Evolutionary conservation across 2,329 filamentous ascomycete genomes (phyloP), one percentile per base, ranked within the genome.

Genomic region (Metarhizium sp.): DNA sequence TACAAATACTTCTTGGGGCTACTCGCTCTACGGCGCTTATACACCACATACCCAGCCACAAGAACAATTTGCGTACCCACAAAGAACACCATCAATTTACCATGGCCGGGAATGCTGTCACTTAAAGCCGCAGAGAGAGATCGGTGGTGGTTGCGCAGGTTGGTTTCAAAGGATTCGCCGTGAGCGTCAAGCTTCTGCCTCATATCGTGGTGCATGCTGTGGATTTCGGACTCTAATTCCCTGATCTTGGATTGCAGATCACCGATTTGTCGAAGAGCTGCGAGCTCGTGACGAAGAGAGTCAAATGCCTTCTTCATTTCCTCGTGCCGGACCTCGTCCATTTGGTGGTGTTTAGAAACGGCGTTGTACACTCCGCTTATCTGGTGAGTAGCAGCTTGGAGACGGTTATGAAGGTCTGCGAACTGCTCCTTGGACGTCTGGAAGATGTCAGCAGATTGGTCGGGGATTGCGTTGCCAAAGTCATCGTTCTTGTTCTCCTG

Each of bases 1-100:
- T 76, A 96, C 67, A 96, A 74, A 71, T 91, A 96, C 75, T 96
- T 96, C 79, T 96, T 96, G n/a, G 90, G 90, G 70, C 84, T 82
- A 60, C 78, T 84, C 43, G 81, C 78, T 72, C 86, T 82, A 66
- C 87, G 85, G 63, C 84, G 81, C 80, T 95, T 95, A 73, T 96
- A 96, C 57, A 85, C 67, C 42, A 90, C 69, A 67, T 92, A 96
- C 1, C 78, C 80, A 2, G 72, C 82, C 0, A 82, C 82, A 36
- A 95, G 75, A 61, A 90, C 67, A 51, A 88, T 66, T 72, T 96
- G 91, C 59, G 89, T 83, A 18, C 80, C 84, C 55, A 96, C 75
- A 57, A 95, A 79, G 57, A 91, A 74, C 64, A 86, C 79, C 60
- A 95, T 80, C 62, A 84, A 69, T 60, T 69, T 74, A 18, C 73